These are phyloP conservation scores for Puccinia novopanici DNA, from an alignment of 1,284 basidiomycete genomes.

Conservation along the genomic window DNA sequence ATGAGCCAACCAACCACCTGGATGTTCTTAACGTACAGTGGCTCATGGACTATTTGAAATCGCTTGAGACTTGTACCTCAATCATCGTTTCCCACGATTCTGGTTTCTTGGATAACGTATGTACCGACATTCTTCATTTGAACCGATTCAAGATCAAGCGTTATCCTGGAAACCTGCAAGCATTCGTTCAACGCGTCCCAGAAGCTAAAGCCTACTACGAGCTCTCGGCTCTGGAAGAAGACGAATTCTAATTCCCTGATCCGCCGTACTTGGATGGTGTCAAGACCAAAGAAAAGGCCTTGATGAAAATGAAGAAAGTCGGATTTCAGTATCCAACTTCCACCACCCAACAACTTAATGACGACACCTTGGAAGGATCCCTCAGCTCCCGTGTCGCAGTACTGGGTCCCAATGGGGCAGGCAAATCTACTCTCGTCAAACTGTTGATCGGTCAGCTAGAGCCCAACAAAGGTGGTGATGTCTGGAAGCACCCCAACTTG, in stretches of 20 bases:
- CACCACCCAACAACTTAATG: conserved; percentile 82
- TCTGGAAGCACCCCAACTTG: conserved; percentile 99
- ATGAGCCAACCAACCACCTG: conserved; percentile 97
- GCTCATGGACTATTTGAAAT: conserved; percentile 91
- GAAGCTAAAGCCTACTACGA: conserved; percentile 99
- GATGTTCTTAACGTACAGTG: conserved; percentile 95
- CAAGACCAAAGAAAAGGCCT: conserved; percentile 98
- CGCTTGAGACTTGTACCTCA: conserved; percentile 86
- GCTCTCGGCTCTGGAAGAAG: conserved; percentile 88
- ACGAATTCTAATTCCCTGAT: conserved; percentile 93
- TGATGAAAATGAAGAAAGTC: conserved; percentile 96
- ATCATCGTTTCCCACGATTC: conserved; percentile 98
- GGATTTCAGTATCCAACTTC: conserved; percentile 93
- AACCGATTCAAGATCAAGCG: conserved; percentile 99
- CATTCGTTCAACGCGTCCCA: conserved; percentile 88
- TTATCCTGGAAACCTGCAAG: conserved; percentile 95
- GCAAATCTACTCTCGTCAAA: conserved; percentile 98
- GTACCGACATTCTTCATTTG: conserved; percentile 96
- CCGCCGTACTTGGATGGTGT: conserved; percentile 97
- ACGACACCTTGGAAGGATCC: conserved; percentile 93
- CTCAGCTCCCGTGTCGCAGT: conserved; percentile 95
- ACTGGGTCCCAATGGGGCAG: conserved; percentile 95
- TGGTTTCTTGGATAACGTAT: conserved; percentile 95
- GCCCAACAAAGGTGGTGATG: conserved; percentile 91
- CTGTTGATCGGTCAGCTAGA: conserved; percentile 96